Evolutionary conservation across 345 rosid genomes (phyloP).

Genomic region (Salix arbutifolia): DNA sequence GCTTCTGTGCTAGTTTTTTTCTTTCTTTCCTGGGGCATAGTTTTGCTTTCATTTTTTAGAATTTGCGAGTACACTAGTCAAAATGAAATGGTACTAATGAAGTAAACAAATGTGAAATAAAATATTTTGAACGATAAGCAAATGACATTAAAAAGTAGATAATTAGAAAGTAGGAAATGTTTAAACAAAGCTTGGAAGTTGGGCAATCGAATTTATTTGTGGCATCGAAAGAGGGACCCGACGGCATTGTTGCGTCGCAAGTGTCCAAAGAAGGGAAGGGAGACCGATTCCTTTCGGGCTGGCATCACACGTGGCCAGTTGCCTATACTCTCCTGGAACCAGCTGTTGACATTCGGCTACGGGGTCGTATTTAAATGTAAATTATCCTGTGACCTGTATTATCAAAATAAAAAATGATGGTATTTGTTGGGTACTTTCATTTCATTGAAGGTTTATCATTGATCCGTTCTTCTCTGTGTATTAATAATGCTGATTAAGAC

Average conservation of each 20-base stretch:
- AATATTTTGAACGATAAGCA: neutral
- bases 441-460: neutral
- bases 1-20: neutral
- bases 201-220: slow-evolving; percentile 9
- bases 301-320: slow-evolving; percentile 40
- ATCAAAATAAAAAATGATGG: no score
- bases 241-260: slow-evolving; percentile 26
- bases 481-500: slow-evolving; percentile 11
- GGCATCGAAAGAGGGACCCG: slow-evolving; percentile 21
- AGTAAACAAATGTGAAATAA: no score
- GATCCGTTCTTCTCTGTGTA: no score
- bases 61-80: neutral
- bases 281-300: slow-evolving; percentile 35
- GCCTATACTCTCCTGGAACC: slow-evolving; percentile 19
- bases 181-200: neutral
- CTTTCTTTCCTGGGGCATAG: neutral
- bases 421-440: neutral
- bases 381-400: neutral
- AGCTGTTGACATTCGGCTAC: neutral
- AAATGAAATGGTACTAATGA: neutral
- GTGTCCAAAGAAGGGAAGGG: slow-evolving; percentile 26
- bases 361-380: neutral
- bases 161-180: no score
- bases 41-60: neutral
- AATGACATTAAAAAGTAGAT: no score